Evolutionary conservation across 257 asterid species (phyloP).

Genomic region (Solanum gandarillasii): DNA sequence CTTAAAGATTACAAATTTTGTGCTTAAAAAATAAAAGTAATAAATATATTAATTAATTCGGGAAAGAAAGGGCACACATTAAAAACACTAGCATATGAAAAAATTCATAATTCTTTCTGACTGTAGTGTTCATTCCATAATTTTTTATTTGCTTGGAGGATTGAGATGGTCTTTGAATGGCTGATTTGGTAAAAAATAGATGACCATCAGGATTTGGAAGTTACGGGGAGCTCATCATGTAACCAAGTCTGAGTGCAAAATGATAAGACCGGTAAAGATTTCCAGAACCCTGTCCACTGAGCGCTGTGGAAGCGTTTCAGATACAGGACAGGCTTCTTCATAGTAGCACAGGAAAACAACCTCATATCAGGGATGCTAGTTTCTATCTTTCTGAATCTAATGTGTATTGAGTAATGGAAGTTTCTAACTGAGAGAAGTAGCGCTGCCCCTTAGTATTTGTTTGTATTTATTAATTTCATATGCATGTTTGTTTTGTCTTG

Average conservation of each 20-base stretch:
- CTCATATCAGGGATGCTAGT: background rate
- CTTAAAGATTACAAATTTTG: background rate
- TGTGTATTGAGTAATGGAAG: background rate
- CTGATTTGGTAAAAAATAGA: background rate
- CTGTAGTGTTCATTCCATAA: background rate
- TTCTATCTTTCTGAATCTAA: background rate
- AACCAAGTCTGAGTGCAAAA: background rate
- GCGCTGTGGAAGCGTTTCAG: background rate
- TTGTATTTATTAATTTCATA: background rate
- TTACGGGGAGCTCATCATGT: background rate
- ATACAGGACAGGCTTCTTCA: background rate
- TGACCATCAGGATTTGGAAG: background rate
- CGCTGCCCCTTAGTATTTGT: background rate
- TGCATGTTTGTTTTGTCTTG: background rate
- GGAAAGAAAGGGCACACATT: background rate
- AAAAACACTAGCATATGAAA: background rate
- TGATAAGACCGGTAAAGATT: background rate
- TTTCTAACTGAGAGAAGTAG: background rate
- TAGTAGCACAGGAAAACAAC: background rate
- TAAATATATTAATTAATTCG: background rate
- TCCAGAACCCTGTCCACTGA: background rate
- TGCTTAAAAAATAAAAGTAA: background rate
- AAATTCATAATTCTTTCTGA: background rate
- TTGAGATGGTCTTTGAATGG: background rate
- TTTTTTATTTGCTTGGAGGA: background rate